Evolutionary conservation across 1,284 basidiomycete species (phyloP), one percentile per base, ranked within the genome.

Genomic region (Wolfiporia cocos): DNA sequence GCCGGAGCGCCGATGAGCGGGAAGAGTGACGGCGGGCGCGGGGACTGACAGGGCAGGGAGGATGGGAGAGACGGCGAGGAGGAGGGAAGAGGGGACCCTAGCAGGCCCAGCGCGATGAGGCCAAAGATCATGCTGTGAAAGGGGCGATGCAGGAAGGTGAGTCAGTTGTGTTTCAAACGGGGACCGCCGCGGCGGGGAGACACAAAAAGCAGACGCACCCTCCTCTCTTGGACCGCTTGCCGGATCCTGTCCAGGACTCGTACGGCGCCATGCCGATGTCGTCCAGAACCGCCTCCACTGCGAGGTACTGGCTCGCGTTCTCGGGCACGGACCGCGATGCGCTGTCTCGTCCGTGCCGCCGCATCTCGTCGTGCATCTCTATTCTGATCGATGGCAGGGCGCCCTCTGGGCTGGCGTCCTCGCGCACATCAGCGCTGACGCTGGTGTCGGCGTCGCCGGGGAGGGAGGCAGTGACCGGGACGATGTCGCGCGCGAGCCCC

Each of bases 211-310:
- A 2, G 24, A 30, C 28, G 38, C 24, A 42, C 37, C 32, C 23
- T 4, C 17, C 35, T 49, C 40, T 48, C 51, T 51, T 42, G 6
- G 50, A 42, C 44, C 51, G 51, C 49, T 52, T 58, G 44, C 49
- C 10, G n/a, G 9, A n/a, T 21, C 34, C 52, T 5, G 53, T 48
- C 54, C 54, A 56, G 1, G 51, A 53, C 24, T 56, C 52, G 43
- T 49, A 56, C 10, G 56, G 43, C 1, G 53, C 51, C 54, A 58
- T 56, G 22, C 56, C 54, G 32, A 56, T 51, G 41, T 58, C 53
- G 41, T 58, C 53, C 6, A 44, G 36, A 26, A 47, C 42, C 24
- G 47, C 44, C 18, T 49, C 39, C 7, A 29, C 41, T 19, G 12
- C 38, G 32, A 40, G 37, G 20, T 49, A 47, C 36, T 51, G 46